Base-by-base conservation (phyloP, 495 filamentous ascomycete species). In the Talaromyces nanjingensis region DNA sequence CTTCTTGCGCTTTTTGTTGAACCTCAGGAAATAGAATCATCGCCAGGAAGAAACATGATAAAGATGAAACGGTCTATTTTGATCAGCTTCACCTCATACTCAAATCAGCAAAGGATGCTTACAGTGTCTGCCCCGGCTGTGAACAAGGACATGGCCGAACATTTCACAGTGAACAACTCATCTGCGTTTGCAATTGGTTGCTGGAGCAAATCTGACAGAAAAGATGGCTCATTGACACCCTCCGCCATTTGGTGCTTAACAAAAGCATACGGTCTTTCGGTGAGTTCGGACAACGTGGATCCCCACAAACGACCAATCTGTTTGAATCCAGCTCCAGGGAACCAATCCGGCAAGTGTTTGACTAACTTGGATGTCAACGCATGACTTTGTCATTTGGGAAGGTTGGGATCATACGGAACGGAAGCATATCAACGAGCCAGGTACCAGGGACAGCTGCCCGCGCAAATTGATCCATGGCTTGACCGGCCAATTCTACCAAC, bases 1-100 rank as follows among this genome's bases (percentile, higher is more conserved):
- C 85, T 7, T 76, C 80, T 65, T 84, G 84, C 3, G 85, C 84
- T 27, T 79, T 82, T 18, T 69, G 66, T 59, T 84, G 81, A 0
- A 79, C 80, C 0, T 81, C 73, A 0, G 84, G 83, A 66, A 73
- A 81, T 3, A 81, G 31, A 0, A 67, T 71, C 76, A 83, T 80
- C 7, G 79, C 81, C 1, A 81, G 66, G 68, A 82, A 75, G 63
- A 84, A 81, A 29, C 69, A 65, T 52, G 64, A 42, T 25, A 82
- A 64, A 2, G 66, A 39, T 0, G 72, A 70, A 20, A 72, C 70
- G 1, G 72, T 74, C 71, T 73, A 63, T 31, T 59, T 7, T 33
- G 9, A 7, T 56, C n/a, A 56, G 53, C 53, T 12, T 27, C 24
- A 27, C 27, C 27, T 56, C 22, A 27, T 16, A 29, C 27, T 56